phyloP scores from a whole-genome alignment of 495 filamentous ascomycete species.

The Penicillium arizonense region DNA sequence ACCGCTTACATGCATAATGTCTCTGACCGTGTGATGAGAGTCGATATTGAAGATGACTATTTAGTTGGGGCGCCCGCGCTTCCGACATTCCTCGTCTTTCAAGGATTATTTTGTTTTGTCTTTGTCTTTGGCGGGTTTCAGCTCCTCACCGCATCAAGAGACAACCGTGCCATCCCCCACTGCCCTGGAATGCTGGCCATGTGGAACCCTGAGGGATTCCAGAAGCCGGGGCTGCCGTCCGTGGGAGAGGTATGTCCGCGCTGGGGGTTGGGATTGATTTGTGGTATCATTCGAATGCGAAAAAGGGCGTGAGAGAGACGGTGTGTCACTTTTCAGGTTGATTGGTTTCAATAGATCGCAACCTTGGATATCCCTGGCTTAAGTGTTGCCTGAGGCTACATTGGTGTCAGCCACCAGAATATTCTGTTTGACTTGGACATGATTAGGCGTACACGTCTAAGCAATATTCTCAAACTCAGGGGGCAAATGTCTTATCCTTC shows the following conservation, averaged over 20 bases:
- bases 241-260: slow-evolving; percentile 3
- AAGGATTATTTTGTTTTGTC: slow-evolving; percentile 2
- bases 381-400: neutral
- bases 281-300: neutral
- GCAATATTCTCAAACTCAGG: neutral
- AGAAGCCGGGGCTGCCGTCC: slow-evolving; percentile 8
- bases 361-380: slow-evolving; percentile 1
- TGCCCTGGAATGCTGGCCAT: slow-evolving; percentile 13
- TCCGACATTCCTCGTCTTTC: slow-evolving; percentile 4
- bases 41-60: slow-evolving; percentile 1
- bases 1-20: slow-evolving; percentile 4
- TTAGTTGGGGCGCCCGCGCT: neutral
- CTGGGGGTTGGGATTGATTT: neutral
- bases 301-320: neutral
- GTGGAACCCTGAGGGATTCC: slow-evolving; percentile 18
- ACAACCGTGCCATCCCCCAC: slow-evolving; percentile 4
- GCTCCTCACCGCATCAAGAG: slow-evolving; percentile 11
- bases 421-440: neutral
- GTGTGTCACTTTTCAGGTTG: neutral
- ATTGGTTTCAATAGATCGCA: neutral
- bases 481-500: neutral
- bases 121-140: neutral
- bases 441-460: too few relatives aligned
- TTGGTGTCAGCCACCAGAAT: too few relatives aligned
- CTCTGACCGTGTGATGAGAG: neutral